These are phyloP conservation scores for Termitomyces sp. DNA, from an alignment of 768 basidiomycete genomes.

Conservation along the genomic window DNA sequence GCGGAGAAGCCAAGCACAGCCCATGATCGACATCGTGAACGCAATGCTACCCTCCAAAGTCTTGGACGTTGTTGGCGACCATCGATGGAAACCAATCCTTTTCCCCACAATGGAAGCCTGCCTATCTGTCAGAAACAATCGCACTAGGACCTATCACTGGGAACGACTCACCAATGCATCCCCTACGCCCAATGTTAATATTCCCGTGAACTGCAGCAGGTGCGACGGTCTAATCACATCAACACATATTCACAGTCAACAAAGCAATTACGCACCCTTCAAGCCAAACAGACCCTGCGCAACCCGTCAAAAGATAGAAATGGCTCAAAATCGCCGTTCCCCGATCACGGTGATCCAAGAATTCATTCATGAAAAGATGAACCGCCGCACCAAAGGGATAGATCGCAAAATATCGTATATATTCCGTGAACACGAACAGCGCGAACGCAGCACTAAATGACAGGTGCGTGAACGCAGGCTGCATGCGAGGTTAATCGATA, in stretches of 20 bases:
- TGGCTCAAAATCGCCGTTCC: slow-evolving; percentile 97
- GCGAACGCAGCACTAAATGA: slow-evolving; percentile 95
- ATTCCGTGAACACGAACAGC: slow-evolving; percentile 93
- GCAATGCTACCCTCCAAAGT: slow-evolving; percentile 91
- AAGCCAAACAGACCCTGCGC: slow-evolving; percentile 92
- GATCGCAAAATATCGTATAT: slow-evolving; percentile 96
- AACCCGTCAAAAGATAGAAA: slow-evolving; percentile 95
- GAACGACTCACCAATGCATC: slow-evolving; percentile 76
- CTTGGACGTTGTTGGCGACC: slow-evolving; percentile 83
- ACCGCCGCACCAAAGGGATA: slow-evolving; percentile 93
- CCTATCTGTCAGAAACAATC: neutral
- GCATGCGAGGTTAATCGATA: slow-evolving; percentile 16
- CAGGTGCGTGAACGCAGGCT: slow-evolving; percentile 97
- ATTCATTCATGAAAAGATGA: slow-evolving; percentile 97
- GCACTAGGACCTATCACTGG: neutral
- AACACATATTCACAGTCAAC: slow-evolving; percentile 2
- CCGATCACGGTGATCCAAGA: slow-evolving; percentile 90
- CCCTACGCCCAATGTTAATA: slow-evolving; percentile 86
- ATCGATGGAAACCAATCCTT: slow-evolving; percentile 73
- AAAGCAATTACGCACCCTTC: slow-evolving; percentile 65
- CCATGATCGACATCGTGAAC: slow-evolving; percentile 69
- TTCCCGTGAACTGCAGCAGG: slow-evolving; percentile 72
- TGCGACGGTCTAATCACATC: slow-evolving; percentile 34
- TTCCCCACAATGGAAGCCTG: slow-evolving; percentile 94
- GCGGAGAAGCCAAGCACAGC: slow-evolving; percentile 69